Percentiles rank a stretch among this genome's conserved stretches.
Conservation (phyloP, 352 stramenopile species). For the Globisporangium iwayamae region DNA sequence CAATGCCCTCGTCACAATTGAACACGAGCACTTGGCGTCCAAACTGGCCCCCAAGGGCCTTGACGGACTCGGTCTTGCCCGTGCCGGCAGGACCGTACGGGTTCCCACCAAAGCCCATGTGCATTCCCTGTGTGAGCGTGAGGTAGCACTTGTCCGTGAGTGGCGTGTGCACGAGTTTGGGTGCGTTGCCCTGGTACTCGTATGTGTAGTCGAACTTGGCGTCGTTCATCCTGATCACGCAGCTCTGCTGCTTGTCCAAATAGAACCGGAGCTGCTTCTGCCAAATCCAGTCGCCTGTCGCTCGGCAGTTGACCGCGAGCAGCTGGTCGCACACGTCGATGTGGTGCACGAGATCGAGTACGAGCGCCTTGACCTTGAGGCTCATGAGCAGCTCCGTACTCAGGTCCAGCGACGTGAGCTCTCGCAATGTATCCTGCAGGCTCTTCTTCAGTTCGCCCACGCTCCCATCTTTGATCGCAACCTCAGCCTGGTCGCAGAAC, state of each 20-base stretch:
- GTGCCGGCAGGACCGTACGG: slow-evolving; percentile 93
- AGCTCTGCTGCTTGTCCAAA: slow-evolving; percentile 53
- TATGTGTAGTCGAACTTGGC: slow-evolving; percentile 92
- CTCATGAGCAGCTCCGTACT: slow-evolving; percentile 85
- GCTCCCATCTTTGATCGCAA: slow-evolving; percentile 72
- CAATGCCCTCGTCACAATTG: slow-evolving; percentile 94
- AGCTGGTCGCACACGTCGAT: slow-evolving; percentile 94
- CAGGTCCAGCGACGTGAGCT: slow-evolving; percentile 83
- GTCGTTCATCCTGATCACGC: slow-evolving; percentile 70
- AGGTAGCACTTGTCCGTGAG: slow-evolving; percentile 95
- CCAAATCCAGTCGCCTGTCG: slow-evolving; percentile 84
- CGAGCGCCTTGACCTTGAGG: slow-evolving; percentile 93
- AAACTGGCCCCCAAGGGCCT: slow-evolving; percentile 89
- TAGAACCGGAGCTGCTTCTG: slow-evolving; percentile 94
- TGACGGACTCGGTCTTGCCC: slow-evolving; percentile 95
- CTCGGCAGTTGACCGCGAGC: slow-evolving; percentile 47
- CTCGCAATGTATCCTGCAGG: slow-evolving; percentile 63
- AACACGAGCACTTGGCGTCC: slow-evolving; percentile 92
- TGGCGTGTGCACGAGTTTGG: slow-evolving; percentile 92
- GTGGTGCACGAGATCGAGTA: slow-evolving; percentile 95
- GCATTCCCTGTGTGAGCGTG: slow-evolving; percentile 92
- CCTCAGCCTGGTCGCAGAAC: slow-evolving; percentile 88
- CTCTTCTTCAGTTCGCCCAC: slow-evolving; percentile 65
- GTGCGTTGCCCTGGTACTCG: slow-evolving; percentile 93
- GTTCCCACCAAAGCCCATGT: slow-evolving; percentile 92